Evolutionary conservation across 129 eudicot species (phyloP).

Genomic region (Heracleum sosnowskyi): DNA sequence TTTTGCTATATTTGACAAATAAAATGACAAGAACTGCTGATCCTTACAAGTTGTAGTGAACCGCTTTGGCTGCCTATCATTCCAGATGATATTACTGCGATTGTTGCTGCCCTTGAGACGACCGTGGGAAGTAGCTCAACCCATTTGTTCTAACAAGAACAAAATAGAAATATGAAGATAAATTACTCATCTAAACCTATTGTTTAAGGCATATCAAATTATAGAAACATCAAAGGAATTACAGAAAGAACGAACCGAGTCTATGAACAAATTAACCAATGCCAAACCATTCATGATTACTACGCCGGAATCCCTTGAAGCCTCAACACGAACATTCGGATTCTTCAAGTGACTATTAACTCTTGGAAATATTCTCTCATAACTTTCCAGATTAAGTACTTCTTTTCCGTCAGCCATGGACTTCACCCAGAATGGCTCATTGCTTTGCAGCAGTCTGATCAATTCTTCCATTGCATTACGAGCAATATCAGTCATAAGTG

Average conservation of each 20-base stretch:
- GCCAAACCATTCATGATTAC: constrained; percentile 46
- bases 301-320: constrained; percentile 55
- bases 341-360: constrained; percentile 33
- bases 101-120: constrained; percentile 44
- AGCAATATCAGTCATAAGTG: constrained; percentile 52
- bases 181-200: not conserved
- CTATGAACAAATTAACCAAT: constrained; percentile 57
- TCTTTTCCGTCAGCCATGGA: constrained; percentile 32
- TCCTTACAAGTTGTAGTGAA: constrained; percentile 54
- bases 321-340: constrained; percentile 37
- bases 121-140: constrained; percentile 51
- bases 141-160: constrained; percentile 47
- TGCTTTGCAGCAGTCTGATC: constrained; percentile 39
- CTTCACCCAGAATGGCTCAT: constrained; percentile 57
- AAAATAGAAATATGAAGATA: not conserved
- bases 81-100: constrained; percentile 48
- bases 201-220: not conserved
- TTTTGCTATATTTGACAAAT: not conserved
- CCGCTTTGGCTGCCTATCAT: constrained; percentile 45
- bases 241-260: constrained; percentile 35
- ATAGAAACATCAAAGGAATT: no score
- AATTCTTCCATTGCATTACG: constrained; percentile 49
- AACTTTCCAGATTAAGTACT: constrained; percentile 43
- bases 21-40: not conserved
- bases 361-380: constrained; percentile 35